Conservation (phyloP, 2,329 filamentous ascomycete genomes). For the Xylariaceae sp. region DNA sequence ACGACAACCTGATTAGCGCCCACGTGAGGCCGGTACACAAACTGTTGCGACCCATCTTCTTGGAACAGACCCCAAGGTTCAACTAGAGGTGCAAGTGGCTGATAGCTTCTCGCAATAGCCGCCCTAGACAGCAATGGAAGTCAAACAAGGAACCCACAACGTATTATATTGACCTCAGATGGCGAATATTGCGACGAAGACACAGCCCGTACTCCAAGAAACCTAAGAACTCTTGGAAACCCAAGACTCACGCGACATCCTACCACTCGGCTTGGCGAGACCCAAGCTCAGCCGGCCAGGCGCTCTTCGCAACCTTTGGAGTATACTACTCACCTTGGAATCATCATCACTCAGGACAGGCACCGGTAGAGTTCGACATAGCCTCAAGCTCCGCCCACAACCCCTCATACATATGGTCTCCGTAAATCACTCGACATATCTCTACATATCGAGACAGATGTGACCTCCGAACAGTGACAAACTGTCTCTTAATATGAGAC, state of each 20-base stretch:
- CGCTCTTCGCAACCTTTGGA: background rate
- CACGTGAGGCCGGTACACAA: constrained; percentile 5
- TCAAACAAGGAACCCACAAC: background rate
- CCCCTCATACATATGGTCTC: too few species aligned
- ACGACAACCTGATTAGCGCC: background rate
- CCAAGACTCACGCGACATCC: background rate
- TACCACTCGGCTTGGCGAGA: background rate
- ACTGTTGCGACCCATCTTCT: constrained; percentile 1
- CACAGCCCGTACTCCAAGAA: constrained; percentile 17
- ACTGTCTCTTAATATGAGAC: too few species aligned
- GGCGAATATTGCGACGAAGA: constrained; percentile 5
- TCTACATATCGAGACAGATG: too few species aligned
- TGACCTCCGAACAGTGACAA: too few species aligned
- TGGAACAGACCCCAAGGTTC: too few species aligned
- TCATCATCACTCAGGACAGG: too few species aligned
- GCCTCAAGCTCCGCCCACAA: too few species aligned
- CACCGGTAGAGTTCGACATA: too few species aligned
- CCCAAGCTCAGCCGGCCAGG: background rate
- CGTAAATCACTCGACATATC: too few species aligned
- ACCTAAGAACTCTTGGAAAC: constrained; percentile 1
- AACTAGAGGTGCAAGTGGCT: too few species aligned
- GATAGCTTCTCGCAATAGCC: too few species aligned
- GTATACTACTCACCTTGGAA: constrained; percentile 2
- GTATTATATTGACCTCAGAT: constrained; percentile 1
- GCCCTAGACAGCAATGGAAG: background rate